Evolutionary conservation across 2,329 filamentous ascomycete species (phyloP), one percentile per base, ranked within the genome.

Genomic region (Colletotrichum sp.): DNA sequence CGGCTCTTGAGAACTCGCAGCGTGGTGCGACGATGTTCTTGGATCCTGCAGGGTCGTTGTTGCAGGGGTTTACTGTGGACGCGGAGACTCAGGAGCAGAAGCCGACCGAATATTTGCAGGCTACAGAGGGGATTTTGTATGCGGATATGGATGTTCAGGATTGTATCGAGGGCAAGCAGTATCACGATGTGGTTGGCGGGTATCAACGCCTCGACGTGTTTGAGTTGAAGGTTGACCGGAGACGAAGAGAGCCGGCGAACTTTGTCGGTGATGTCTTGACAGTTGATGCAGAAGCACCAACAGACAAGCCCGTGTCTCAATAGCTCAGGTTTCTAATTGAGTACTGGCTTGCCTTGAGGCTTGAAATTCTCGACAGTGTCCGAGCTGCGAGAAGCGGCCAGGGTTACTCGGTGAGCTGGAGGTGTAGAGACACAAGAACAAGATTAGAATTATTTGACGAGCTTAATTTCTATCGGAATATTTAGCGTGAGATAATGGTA

Each of bases 191-290:
- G 4, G 88, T 89, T 2, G 90, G 89, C 1, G 89, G 89, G 0
- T 91, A 91, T 80, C 90, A 91, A 79, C 81, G 90, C 3, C 80
- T 89, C 5, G 89, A 91, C 79, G 83, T 92, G 2, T 92, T 91
- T 77, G 83, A 89, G 34, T 68, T 91, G 10, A 87, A 84, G 36
- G 87, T 91, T 0, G 83, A 89, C 75, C 81, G 88, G 2, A 82
- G 79, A 16, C 83, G 87, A 16, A 78, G 81, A 28, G 75, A 84
- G 16, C 86, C 86, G 0, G 81, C 81, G 0, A 80, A 64, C 0
- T 85, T 85, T 22, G 60, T 57, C 9, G 64, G 44, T 3, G 64
- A 67, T 36, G 6, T 34, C 22, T 34, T 55, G 44, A 48, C 18
- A 22, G 44, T 13, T 4, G 10, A 32, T 26, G 13, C 12, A 22